Evolutionary conservation across 1,284 basidiomycete species (phyloP).

Genomic region (Ganoderma leucocontextum): DNA sequence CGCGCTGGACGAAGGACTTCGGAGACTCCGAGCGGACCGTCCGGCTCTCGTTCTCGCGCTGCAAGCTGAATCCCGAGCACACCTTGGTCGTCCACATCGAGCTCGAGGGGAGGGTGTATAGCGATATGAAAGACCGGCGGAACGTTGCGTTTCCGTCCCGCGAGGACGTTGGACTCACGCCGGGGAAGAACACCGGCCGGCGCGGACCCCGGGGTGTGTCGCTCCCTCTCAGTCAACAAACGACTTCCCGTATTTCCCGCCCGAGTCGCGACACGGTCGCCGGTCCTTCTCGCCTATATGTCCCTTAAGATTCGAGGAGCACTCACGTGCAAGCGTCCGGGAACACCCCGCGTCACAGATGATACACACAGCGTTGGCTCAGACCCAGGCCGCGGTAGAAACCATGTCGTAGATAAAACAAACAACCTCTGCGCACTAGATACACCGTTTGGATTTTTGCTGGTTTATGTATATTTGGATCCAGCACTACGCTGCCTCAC

Average conservation of each 20-base stretch:
- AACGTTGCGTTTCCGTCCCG: not conserved
- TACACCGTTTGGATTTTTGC: too few species aligned
- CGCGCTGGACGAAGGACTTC: conserved; percentile 7
- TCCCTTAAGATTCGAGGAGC: not conserved
- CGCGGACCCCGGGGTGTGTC: not conserved
- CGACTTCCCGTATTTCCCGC: not conserved
- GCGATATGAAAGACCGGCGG: not conserved
- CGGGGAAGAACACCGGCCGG: not conserved
- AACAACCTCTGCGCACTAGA: too few species aligned
- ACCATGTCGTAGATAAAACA: too few species aligned
- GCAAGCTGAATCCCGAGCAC: not conserved
- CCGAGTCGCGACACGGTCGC: not conserved
- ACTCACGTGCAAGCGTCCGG: not conserved
- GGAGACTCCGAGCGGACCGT: conserved; percentile 3
- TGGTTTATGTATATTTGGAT: too few species aligned
- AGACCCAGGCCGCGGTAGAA: too few species aligned
- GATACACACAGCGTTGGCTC: not conserved
- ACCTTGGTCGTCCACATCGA: conserved; percentile 14
- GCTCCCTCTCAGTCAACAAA: not conserved
- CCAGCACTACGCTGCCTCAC: too few species aligned
- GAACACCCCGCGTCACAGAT: not conserved
- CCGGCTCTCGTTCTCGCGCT: conserved; percentile 15
- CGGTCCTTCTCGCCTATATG: not conserved
- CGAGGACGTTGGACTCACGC: not conserved
- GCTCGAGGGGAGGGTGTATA: not conserved